A percentile compares a stretch with the other conserved stretches of the same genome.
Evolutionary conservation across 306 rosid genomes (phyloP).

Genomic region (Vigna nakashimae): DNA sequence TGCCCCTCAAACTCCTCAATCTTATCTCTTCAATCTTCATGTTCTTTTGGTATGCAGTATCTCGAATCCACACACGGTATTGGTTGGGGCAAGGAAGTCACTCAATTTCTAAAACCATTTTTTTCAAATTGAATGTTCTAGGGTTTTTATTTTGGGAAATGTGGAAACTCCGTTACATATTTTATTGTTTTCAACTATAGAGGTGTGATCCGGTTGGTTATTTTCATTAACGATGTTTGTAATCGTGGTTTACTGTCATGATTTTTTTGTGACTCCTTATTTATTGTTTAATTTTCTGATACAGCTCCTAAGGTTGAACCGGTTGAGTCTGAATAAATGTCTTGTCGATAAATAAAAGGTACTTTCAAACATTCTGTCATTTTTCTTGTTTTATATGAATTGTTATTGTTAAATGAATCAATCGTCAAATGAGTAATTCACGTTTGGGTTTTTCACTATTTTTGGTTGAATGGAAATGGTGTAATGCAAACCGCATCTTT

Average conservation of each 20-base stretch:
- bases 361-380: not conserved
- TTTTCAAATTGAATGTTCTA: not conserved
- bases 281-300: constrained; percentile 37
- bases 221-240: not conserved
- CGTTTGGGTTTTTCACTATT: not conserved
- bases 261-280: constrained; percentile 11
- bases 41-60: constrained; percentile 51
- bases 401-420: not conserved
- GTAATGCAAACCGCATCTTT: not conserved
- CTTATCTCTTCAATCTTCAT: too few relatives aligned
- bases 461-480: not conserved
- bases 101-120: not conserved
- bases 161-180: not conserved
- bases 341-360: constrained; percentile 50
- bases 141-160: not conserved
- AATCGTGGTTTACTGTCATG: not conserved
- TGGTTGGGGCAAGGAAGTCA: constrained; percentile 92
- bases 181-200: too few relatives aligned
- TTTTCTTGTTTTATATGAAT: not conserved
- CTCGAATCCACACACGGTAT: constrained; percentile 92
- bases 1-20: too few relatives aligned
- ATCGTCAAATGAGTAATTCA: not conserved
- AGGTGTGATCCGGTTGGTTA: not conserved
- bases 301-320: constrained; percentile 79
- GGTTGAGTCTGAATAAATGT: constrained; percentile 63